A percentile compares a stretch with the other conserved stretches of the same genome.
phyloP scores from a whole-genome alignment of 306 rosid species.

The Cicer chorassanicum region DNA sequence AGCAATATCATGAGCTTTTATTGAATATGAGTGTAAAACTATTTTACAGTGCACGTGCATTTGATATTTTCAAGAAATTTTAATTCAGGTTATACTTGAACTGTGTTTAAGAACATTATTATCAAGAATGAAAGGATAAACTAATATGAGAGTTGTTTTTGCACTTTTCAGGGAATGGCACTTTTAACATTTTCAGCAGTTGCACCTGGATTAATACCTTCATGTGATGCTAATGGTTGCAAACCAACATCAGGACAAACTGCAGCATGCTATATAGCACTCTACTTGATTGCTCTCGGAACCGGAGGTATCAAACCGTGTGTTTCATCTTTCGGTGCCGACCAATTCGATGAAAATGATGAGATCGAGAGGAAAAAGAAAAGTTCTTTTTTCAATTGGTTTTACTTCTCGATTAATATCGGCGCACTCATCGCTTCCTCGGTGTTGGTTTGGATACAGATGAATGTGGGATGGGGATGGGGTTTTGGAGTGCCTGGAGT shows the following conservation, averaged over 20 bases:
- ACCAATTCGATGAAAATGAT: slow-evolving; percentile 79
- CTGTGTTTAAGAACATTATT: slow-evolving; percentile 16
- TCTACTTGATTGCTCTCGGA: slow-evolving; percentile 82
- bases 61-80: background rate
- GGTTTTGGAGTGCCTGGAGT: slow-evolving; percentile 87
- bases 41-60: background rate
- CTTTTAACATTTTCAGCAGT: slow-evolving; percentile 65
- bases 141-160: background rate
- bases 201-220: slow-evolving; percentile 62
- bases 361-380: slow-evolving; percentile 66
- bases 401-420: slow-evolving; percentile 74
- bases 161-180: slow-evolving; percentile 57
- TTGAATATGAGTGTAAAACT: too few species aligned
- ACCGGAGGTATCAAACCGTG: slow-evolving; percentile 92
- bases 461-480: slow-evolving; percentile 94
- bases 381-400: slow-evolving; percentile 86
- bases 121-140: background rate
- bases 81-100: background rate
- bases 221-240: slow-evolving; percentile 59
- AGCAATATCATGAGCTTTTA: too few species aligned
- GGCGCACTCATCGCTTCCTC: slow-evolving; percentile 85
- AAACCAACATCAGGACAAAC: slow-evolving; percentile 56
- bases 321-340: slow-evolving; percentile 85
- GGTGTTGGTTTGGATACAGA: slow-evolving; percentile 79
- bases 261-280: slow-evolving; percentile 53